Evolutionary conservation across 495 filamentous ascomycete genomes (phyloP).

Genomic region (Aspergillus olivimuriae): DNA sequence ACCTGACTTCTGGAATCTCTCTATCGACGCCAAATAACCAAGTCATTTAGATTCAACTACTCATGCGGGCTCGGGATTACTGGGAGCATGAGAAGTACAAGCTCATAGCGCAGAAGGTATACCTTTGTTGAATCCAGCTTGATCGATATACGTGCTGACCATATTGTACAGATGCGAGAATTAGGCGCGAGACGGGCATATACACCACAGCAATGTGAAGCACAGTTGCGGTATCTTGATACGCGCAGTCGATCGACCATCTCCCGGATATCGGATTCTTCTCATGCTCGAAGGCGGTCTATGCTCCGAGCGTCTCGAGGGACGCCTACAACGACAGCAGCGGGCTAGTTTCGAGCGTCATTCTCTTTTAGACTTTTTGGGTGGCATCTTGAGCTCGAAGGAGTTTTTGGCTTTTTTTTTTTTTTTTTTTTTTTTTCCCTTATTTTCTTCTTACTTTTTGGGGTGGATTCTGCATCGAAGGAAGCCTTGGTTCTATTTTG

Average conservation of each 20-base stretch:
- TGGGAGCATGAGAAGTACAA: conserved; percentile 47
- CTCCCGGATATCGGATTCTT: conserved; percentile 23
- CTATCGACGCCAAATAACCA: conserved; percentile 11
- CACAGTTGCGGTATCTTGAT: conserved; percentile 29
- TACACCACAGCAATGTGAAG: conserved; percentile 31
- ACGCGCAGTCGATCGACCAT: conserved; percentile 14
- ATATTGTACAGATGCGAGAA: conserved; percentile 28
- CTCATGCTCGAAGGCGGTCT: conserved; percentile 14
- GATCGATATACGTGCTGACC: background rate
- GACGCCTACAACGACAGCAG: background rate
- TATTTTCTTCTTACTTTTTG: background rate
- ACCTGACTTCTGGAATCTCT: conserved; percentile 6
- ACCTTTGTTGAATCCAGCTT: background rate
- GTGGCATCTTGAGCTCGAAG: background rate
- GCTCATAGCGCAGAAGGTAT: conserved; percentile 46
- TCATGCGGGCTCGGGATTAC: conserved; percentile 39
- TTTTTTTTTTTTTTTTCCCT: background rate
- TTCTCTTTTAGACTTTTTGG: background rate
- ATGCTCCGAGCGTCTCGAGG: conserved; percentile 3
- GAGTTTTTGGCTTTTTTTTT: background rate
- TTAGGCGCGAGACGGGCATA: conserved; percentile 28
- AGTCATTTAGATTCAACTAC: conserved; percentile 35
- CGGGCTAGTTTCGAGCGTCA: background rate
- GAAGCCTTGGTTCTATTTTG: no score
- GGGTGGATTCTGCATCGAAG: background rate